phyloP scores from a whole-genome alignment of 2,329 filamentous ascomycete species.

The Fusarium sacchari region DNA sequence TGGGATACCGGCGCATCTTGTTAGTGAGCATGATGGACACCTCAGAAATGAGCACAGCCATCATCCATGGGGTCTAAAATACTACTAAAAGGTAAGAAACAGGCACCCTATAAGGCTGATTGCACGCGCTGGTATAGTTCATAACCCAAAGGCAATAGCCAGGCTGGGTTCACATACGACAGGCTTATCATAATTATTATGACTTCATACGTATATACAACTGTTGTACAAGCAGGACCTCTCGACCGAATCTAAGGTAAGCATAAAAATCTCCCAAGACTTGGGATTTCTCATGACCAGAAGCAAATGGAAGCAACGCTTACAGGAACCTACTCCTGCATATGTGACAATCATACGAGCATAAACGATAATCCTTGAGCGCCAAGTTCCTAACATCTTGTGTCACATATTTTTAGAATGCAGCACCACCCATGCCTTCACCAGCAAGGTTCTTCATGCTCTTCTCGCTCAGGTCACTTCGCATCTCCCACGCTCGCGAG shows the following conservation, averaged over 20 bases:
- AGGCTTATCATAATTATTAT: slow-evolving; percentile 18
- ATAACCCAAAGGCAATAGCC: not conserved
- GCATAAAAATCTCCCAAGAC: not conserved
- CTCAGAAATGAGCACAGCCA: not conserved
- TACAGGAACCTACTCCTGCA: not conserved
- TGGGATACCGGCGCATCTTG: not conserved
- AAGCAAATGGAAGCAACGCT: slow-evolving; percentile 9
- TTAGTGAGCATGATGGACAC: not conserved
- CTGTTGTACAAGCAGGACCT: slow-evolving; percentile 5
- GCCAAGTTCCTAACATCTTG: slow-evolving; percentile 2
- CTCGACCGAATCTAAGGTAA: not conserved
- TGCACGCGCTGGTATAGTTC: not conserved
- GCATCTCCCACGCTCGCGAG: slow-evolving; percentile 62
- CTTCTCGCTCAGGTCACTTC: slow-evolving; percentile 66
- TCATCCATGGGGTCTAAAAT: not conserved
- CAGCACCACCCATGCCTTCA: slow-evolving; percentile 64
- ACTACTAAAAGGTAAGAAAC: not conserved
- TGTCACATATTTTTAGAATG: slow-evolving; percentile 54
- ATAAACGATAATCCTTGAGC: slow-evolving; percentile 13
- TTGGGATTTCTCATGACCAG: slow-evolving; percentile 1
- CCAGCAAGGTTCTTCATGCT: slow-evolving; percentile 67
- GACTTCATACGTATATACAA: not conserved
- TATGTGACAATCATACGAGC: not conserved
- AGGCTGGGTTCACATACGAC: not conserved
- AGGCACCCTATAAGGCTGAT: not conserved